Conservation (phyloP, 2,329 filamentous ascomycete species). For the Ceratocystis cacaofunesta region DNA sequence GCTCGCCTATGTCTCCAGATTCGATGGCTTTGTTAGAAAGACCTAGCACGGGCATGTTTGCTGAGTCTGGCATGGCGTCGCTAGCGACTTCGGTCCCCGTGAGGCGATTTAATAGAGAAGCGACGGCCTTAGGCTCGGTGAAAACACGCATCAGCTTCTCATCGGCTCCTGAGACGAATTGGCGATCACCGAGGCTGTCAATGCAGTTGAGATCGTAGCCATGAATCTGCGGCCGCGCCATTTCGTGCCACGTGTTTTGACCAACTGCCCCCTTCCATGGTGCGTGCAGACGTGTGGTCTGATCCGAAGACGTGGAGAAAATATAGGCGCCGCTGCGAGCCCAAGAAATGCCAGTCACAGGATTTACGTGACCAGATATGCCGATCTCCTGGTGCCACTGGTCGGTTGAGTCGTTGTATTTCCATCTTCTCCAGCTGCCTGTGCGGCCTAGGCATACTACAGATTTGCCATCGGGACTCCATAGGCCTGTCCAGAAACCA, state of each 20-base stretch:
- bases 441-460: conserved; percentile 78
- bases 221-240: conserved; percentile 90
- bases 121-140: conserved; percentile 71
- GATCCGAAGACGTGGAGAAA: conserved; percentile 77
- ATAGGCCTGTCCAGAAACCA: conserved; percentile 91
- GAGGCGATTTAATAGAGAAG: conserved; percentile 53
- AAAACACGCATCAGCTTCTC: conserved; percentile 98
- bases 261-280: conserved; percentile 46
- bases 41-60: conserved; percentile 86
- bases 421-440: conserved; percentile 86
- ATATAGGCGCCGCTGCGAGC: conserved; percentile 68
- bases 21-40: conserved; percentile 90
- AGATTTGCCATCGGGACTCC: conserved; percentile 57
- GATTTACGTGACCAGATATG: conserved; percentile 67
- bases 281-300: conserved; percentile 79
- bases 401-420: conserved; percentile 43
- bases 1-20: conserved; percentile 34
- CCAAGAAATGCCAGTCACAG: conserved; percentile 75
- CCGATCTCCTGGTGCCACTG: conserved; percentile 65
- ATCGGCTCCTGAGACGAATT: conserved; percentile 88
- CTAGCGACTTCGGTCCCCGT: conserved; percentile 33
- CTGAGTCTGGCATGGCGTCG: conserved; percentile 59
- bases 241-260: conserved; percentile 71
- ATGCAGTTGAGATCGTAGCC: conserved; percentile 97
- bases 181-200: conserved; percentile 53